Base-by-base conservation (phyloP, 2,329 filamentous ascomycete species). In the Epichloe baconii region DNA sequence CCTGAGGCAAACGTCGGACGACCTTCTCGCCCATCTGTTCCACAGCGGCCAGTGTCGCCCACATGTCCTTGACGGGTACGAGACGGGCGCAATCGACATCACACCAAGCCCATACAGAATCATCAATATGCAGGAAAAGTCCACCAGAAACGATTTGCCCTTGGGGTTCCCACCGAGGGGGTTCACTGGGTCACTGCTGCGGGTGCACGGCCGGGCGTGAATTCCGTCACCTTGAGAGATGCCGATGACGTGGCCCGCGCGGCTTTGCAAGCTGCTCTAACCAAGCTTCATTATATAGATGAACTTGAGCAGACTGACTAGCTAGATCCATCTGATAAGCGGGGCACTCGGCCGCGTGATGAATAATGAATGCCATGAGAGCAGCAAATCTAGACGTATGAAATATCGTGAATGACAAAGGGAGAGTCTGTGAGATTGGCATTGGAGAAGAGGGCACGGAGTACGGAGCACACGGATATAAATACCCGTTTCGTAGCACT, bases 141-240 rank as follows among this genome's bases (percentile, higher is more conserved):
- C 21, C 51, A 52, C 5, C 34, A 48, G 41, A 50, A n/a, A n/a
- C 47, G 51, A 26, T 52, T 50, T 11, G 51, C 43, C 3, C 34
- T 52, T 5, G 51, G 51, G 4, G 38, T 52, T 19, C 51, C 51
- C 17, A 52, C 51, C 1, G 51, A 52, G 21, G 51, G 51, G 10
- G 51, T 52, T 6, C 51, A 52, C 15, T 52, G 51, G 51, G 51
- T 52, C 14, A 52, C 51, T 5, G 51, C 51, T 12, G 51, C 51
- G 4, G 51, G 51, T 10, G 51, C 51, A 2, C 42, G 51, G 4
- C 51, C 51, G 1, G 51, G 47, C 17, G 51, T 52, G 23, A 52
- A 52, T 35, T 52, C 51, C 4, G 51, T 52, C 12, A 52, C 51
- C 11, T 35, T 52, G 38, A 21, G 42, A 5, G 51, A 52, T 19